Conservation (phyloP, 495 filamentous ascomycete species). For the Astrocystis sublimbata region DNA sequence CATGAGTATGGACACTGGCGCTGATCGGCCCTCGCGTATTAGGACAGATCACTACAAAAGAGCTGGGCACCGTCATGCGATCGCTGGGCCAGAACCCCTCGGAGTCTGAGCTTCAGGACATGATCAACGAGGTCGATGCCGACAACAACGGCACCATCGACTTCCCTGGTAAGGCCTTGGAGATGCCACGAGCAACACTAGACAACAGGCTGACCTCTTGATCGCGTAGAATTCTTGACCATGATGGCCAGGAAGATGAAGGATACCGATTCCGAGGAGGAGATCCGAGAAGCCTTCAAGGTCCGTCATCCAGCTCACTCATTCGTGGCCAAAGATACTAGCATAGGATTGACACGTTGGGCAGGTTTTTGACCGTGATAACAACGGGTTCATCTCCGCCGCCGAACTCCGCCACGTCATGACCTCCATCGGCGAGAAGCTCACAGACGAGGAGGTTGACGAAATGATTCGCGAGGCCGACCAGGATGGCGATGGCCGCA, state of each 20-base stretch:
- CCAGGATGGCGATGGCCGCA: slow-evolving; percentile 94
- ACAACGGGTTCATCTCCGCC: slow-evolving; percentile 98
- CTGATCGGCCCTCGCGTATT: slow-evolving; percentile 22
- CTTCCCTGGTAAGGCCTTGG: slow-evolving; percentile 77
- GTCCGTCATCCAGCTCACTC: slow-evolving; percentile 22
- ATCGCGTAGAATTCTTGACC: slow-evolving; percentile 82
- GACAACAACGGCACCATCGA: slow-evolving; percentile 99
- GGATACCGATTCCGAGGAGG: slow-evolving; percentile 98
- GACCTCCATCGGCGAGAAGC: slow-evolving; percentile 99
- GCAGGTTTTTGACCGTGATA: slow-evolving; percentile 98
- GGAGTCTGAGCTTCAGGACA: slow-evolving; percentile 97
- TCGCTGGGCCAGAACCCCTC: slow-evolving; percentile 99
- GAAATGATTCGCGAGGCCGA: slow-evolving; percentile 99
- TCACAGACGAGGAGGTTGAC: slow-evolving; percentile 98
- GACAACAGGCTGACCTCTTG: slow-evolving; percentile 29
- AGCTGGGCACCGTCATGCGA: slow-evolving; percentile 98
- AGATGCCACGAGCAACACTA: neutral
- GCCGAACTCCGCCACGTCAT: slow-evolving; percentile 98
- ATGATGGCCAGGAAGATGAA: slow-evolving; percentile 99
- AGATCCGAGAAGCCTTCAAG: slow-evolving; percentile 83
- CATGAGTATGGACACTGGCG: slow-evolving; percentile 10
- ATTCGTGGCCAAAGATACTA: neutral
- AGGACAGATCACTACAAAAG: slow-evolving; percentile 99
- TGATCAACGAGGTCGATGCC: slow-evolving; percentile 99
- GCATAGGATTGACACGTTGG: slow-evolving; percentile 15